Percentiles rank a stretch among this genome's conserved stretches.
Evolutionary conservation across 1,284 basidiomycete genomes (phyloP).

Genomic region (Papiliotrema fonsecae): DNA sequence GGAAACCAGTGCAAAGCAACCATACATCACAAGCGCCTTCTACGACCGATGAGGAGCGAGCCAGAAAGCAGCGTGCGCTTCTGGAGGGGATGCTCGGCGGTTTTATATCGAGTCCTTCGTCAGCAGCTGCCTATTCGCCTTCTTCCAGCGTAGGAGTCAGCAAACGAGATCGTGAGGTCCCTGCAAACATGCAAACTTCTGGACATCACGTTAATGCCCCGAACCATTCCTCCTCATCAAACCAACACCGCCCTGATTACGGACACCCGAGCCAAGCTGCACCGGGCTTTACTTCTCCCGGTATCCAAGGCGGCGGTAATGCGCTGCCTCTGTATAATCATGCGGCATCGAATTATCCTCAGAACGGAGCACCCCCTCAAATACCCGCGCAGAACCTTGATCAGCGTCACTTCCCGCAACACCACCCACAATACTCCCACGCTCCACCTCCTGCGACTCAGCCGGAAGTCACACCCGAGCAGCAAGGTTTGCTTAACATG

Average conservation of each 20-base stretch:
- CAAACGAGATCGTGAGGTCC: background rate
- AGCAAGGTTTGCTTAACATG: background rate
- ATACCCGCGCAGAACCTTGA: background rate
- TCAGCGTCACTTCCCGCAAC: background rate
- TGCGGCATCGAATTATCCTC: background rate
- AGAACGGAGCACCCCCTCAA: background rate
- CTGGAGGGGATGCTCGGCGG: conserved; percentile 33
- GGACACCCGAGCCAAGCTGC: too few species aligned
- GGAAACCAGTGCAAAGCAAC: too few species aligned
- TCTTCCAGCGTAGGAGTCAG: background rate
- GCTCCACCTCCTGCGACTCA: background rate
- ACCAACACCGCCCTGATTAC: too few species aligned
- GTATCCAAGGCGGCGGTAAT: too few species aligned
- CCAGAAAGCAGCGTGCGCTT: conserved; percentile 23
- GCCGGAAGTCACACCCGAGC: background rate
- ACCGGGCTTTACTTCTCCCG: too few species aligned
- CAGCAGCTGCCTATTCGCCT: background rate
- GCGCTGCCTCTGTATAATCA: background rate
- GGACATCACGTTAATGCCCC: background rate
- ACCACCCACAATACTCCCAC: background rate
- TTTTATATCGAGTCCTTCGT: conserved; percentile 17
- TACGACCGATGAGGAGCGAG: conserved; percentile 12
- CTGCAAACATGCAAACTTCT: background rate
- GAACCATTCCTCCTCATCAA: background rate
- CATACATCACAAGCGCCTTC: conserved; percentile 18